Evolutionary conservation across 106 monocot genomes (phyloP), one percentile per base, ranked within the genome.

Genomic region (Chionographis japonica): DNA sequence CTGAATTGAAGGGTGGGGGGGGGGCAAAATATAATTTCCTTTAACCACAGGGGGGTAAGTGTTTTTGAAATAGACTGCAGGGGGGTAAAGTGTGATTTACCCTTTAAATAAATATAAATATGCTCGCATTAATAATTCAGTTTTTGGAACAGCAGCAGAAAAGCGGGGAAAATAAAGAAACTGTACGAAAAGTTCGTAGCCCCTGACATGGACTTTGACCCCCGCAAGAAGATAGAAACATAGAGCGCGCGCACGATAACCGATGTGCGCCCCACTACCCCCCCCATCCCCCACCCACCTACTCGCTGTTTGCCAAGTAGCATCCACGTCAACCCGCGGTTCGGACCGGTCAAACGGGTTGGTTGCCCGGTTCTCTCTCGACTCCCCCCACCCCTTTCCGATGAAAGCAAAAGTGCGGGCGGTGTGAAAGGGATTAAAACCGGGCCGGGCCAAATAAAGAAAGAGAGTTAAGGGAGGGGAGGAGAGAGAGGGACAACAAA

Each of bases 191-290:
- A 75, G 75, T 40, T 52, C 42, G 39, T 27, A 10, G 46, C 20
- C 12, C 56, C 80, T 79, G 80, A 75, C 80, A 75, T 57, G 52
- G 71, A 80, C 70, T 80, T 80, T 80, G 80, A 80, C 80, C 80
- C 54, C 70, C 63, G 40, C n/a, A 53, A 57, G 66, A 6, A 70
- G 52, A 52, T 17, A 37, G 61, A 77, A 54, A 77, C 2, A 52
- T 40, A 56, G 56, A 71, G 16, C 39, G 13, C 13, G 46, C 12
- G 75, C 80, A 75, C 74, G 68, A 46, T 52, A 27, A n/a, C 36
- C 74, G 56, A 75, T 8, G 65, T 11, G 9, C 49, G 4, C 3
- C 38, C 3, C 52, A 50, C 66, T 27, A 27, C 27, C 1, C 27
- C 27, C n/a, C n/a, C n/a, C n/a, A n/a, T n/a, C n/a, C n/a, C 27